Percentiles rank a stretch among this genome's conserved stretches.
Conservation (phyloP, 2,329 filamentous ascomycete species). For the Trichothecium sympodiale region DNA sequence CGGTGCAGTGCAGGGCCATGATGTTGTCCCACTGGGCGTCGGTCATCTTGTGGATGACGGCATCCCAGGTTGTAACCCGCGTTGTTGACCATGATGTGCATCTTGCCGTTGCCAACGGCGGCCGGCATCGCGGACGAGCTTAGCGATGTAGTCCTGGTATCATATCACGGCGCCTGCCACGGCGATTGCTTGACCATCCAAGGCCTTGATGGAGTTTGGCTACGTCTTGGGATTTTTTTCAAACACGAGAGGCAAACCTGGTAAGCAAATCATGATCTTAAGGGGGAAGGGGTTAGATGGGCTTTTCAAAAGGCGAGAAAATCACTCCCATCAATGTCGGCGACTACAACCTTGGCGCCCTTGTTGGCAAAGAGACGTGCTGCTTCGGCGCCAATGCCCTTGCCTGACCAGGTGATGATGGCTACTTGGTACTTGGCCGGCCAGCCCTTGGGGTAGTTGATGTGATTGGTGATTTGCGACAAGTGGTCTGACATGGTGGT, state of each 20-base stretch:
- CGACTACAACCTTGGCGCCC: conserved; percentile 72
- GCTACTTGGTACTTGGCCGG: conserved; percentile 71
- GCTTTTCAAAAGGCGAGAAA: background rate
- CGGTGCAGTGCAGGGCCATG: conserved; percentile 70
- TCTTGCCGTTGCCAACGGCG: conserved; percentile 75
- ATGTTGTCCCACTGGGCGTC: conserved; percentile 91
- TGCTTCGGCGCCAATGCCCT: conserved; percentile 80
- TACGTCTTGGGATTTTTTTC: conserved; percentile 60
- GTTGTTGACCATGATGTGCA: conserved; percentile 87
- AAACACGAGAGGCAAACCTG: conserved; percentile 4
- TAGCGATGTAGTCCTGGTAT: conserved; percentile 57
- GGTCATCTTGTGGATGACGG: conserved; percentile 83
- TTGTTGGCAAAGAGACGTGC: conserved; percentile 78
- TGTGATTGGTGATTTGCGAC: conserved; percentile 62
- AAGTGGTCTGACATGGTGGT: conserved; percentile 44
- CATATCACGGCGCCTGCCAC: conserved; percentile 69
- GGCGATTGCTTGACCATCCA: conserved; percentile 57
- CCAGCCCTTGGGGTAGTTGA: conserved; percentile 74
- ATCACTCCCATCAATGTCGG: conserved; percentile 68
- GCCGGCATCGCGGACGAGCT: conserved; percentile 65
- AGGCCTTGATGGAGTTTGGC: conserved; percentile 58
- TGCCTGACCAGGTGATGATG: conserved; percentile 78
- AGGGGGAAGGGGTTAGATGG: too few relatives aligned
- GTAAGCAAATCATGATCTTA: background rate
- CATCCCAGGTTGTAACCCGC: conserved; percentile 90